A percentile compares a stretch with the other conserved stretches of the same genome.
These are phyloP conservation scores for Diutina catenulata DNA, from an alignment of 1,139 yeast genomes.

Conservation along the genomic window DNA sequence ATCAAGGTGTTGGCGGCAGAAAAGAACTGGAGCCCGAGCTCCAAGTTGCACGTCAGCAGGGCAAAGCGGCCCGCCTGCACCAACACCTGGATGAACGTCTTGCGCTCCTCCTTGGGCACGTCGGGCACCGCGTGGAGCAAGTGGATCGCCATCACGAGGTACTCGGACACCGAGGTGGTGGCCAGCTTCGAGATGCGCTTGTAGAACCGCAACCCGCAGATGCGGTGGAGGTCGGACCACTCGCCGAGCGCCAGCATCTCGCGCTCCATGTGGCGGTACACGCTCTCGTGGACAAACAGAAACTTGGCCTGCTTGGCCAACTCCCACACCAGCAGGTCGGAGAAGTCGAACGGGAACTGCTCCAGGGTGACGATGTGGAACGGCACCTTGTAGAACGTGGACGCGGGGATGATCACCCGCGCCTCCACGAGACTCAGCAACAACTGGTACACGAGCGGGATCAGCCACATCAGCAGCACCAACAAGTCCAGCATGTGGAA, in stretches of 20 bases:
- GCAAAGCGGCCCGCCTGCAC: slow-evolving; percentile 28
- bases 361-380: slow-evolving; percentile 24
- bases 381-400: slow-evolving; percentile 38
- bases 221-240: slow-evolving; percentile 22
- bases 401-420: slow-evolving; percentile 26
- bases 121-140: slow-evolving; percentile 18
- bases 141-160: slow-evolving; percentile 25
- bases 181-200: slow-evolving; percentile 14
- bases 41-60: slow-evolving; percentile 21
- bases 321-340: slow-evolving; percentile 22
- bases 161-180: slow-evolving; percentile 14
- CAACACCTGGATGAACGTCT: slow-evolving; percentile 20
- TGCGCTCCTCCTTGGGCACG: slow-evolving; percentile 16
- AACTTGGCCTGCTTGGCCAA: slow-evolving; percentile 23
- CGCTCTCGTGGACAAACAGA: slow-evolving; percentile 26
- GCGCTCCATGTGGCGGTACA: slow-evolving; percentile 17
- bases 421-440: slow-evolving; percentile 24
- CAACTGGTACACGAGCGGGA: slow-evolving; percentile 15
- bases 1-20: slow-evolving; percentile 17
- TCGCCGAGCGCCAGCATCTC: slow-evolving; percentile 17
- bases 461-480: slow-evolving; percentile 24
- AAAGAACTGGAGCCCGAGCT: slow-evolving; percentile 21
- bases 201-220: slow-evolving; percentile 32
- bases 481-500: slow-evolving; percentile 34
- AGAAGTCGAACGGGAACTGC: slow-evolving; percentile 26